Percentiles rank a stretch among this genome's conserved stretches.
phyloP scores from a whole-genome alignment of 768 basidiomycete species.

The Pleurotus tuoliensis region DNA sequence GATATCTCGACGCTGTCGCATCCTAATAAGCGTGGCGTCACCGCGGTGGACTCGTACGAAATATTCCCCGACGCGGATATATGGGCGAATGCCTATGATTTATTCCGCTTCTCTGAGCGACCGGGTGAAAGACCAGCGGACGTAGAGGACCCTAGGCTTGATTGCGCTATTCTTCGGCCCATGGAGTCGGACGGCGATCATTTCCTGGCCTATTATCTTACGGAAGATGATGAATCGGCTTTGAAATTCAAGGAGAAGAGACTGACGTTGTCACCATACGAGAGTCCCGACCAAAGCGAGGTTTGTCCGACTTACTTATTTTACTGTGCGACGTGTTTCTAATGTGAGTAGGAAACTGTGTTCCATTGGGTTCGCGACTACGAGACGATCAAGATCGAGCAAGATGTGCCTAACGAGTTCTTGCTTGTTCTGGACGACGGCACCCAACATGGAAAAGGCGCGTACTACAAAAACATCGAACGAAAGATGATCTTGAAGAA shows the following conservation, averaged over 20 bases:
- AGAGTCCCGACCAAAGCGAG: constrained; percentile 52
- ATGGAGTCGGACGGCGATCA: constrained; percentile 89
- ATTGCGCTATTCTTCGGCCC: constrained; percentile 82
- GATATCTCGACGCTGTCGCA: constrained; percentile 61
- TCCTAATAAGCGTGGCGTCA: constrained; percentile 73
- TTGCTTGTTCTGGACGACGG: constrained; percentile 71
- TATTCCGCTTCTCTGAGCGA: constrained; percentile 82
- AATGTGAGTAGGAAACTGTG: constrained; percentile 48
- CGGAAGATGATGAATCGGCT: constrained; percentile 70
- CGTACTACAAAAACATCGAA: constrained; percentile 86
- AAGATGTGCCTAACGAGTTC: constrained; percentile 84
- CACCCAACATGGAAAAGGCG: constrained; percentile 56
- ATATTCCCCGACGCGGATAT: constrained; percentile 81
- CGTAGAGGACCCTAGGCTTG: constrained; percentile 77
- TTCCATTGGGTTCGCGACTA: constrained; percentile 83
- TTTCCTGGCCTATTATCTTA: constrained; percentile 82
- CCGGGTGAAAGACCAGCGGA: constrained; percentile 76
- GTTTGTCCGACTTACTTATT: constrained; percentile 25
- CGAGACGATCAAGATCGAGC: constrained; percentile 82
- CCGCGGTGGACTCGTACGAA: constrained; percentile 78
- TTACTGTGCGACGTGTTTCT: not conserved
- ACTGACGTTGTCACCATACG: constrained; percentile 34
- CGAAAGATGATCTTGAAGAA: constrained; percentile 86
- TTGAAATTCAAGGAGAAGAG: constrained; percentile 60
- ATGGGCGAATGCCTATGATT: constrained; percentile 87